Percentiles rank a stretch among this genome's conserved stretches.
Evolutionary conservation across 1,284 basidiomycete species (phyloP).

Genomic region (Sphagnurus paluster): DNA sequence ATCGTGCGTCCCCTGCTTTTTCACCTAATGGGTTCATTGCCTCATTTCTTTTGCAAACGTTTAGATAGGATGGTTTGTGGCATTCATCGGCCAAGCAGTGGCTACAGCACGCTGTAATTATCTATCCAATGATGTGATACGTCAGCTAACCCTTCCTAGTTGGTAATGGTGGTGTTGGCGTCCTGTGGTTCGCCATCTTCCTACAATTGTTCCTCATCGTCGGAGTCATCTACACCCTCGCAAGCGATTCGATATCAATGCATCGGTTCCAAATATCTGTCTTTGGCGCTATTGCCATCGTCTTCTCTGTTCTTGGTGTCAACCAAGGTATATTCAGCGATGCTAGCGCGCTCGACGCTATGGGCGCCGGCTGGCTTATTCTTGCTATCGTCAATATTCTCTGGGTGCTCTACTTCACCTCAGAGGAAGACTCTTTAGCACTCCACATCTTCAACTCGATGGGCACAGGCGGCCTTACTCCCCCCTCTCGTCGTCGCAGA

Average conservation of each 20-base stretch:
- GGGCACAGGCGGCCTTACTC: constrained; percentile 84
- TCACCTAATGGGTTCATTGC: neutral
- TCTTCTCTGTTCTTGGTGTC: constrained; percentile 83
- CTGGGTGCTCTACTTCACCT: constrained; percentile 96
- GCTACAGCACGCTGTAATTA: constrained; percentile 64
- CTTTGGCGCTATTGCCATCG: constrained; percentile 84
- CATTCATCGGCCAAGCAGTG: constrained; percentile 83
- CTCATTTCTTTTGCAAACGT: constrained; percentile 9
- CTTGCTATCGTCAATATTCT: constrained; percentile 89
- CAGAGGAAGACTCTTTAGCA: constrained; percentile 88
- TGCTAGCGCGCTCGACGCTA: constrained; percentile 65
- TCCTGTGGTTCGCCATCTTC: constrained; percentile 92
- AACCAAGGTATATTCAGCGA: constrained; percentile 62
- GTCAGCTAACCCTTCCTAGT: constrained; percentile 30
- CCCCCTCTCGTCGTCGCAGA: constrained; percentile 71
- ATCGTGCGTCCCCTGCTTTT: constrained; percentile 49
- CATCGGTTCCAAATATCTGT: constrained; percentile 87
- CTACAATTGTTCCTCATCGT: constrained; percentile 82
- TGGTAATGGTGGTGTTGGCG: constrained; percentile 55
- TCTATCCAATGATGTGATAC: constrained; percentile 13
- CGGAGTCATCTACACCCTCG: constrained; percentile 80
- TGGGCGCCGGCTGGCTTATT: constrained; percentile 93
- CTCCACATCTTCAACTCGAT: constrained; percentile 84
- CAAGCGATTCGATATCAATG: constrained; percentile 81
- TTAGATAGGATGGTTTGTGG: constrained; percentile 88